These are phyloP conservation scores for Viola pubescens DNA, from an alignment of 441 rosid species.

Conservation along the genomic window DNA sequence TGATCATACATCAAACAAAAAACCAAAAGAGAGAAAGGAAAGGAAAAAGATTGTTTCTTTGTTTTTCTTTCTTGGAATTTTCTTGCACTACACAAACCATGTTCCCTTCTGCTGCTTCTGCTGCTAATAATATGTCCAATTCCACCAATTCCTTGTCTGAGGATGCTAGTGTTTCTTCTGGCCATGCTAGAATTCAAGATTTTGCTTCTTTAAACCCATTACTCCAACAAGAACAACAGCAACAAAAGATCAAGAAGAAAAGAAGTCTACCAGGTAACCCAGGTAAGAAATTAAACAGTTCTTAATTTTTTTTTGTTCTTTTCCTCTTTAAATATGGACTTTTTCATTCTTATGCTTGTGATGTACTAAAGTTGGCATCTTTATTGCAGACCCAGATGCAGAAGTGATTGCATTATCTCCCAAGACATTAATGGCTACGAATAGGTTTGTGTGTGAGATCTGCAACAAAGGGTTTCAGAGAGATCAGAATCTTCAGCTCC, in stretches of 20 bases:
- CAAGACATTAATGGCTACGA: constrained; percentile 60
- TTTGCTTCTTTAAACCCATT: constrained; percentile 35
- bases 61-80: constrained; percentile 46
- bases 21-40: constrained; percentile 16
- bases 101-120: constrained; percentile 55
- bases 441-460: constrained; percentile 84
- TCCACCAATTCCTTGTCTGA: constrained; percentile 51
- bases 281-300: constrained; percentile 36
- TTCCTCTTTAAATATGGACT: too few relatives aligned
- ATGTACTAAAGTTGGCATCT: not conserved
- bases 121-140: constrained; percentile 49
- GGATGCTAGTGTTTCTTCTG: constrained; percentile 61
- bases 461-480: constrained; percentile 87
- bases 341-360: too few relatives aligned
- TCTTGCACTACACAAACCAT: constrained; percentile 33
- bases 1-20: constrained; percentile 13
- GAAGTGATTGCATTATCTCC: constrained; percentile 85
- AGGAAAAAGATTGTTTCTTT: constrained; percentile 21
- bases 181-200: constrained; percentile 39
- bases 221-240: constrained; percentile 28
- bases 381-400: constrained; percentile 63
- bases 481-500: constrained; percentile 88
- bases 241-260: constrained; percentile 59
- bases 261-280: constrained; percentile 92
- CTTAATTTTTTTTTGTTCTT: too few relatives aligned